Conservation (phyloP, 179 eudicot genomes). For the Corrigiola litoralis region DNA sequence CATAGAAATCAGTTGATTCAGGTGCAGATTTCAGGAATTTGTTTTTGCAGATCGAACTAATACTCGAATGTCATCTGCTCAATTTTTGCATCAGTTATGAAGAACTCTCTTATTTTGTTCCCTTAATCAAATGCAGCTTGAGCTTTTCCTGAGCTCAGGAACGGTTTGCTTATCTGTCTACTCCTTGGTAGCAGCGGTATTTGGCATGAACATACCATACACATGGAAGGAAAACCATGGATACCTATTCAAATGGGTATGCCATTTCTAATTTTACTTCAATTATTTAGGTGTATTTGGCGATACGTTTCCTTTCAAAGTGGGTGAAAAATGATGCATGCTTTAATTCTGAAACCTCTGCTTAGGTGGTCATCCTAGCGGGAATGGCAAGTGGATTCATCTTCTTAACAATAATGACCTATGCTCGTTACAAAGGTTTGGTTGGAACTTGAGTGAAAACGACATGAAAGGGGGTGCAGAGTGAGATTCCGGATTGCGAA, state of each 20-base stretch:
- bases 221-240: constrained; percentile 31
- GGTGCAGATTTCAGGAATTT: no score
- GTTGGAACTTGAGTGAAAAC: no score
- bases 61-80: no score
- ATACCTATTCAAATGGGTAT: constrained; percentile 45
- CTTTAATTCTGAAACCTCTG: background rate
- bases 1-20: no score
- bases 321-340: background rate
- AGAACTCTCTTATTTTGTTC: no score
- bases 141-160: constrained; percentile 44
- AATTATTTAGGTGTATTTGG: no score
- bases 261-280: no score
- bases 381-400: constrained; percentile 43
- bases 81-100: no score
- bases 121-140: constrained; percentile 46
- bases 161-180: constrained; percentile 37
- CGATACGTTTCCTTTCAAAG: no score
- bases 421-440: constrained; percentile 71
- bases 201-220: constrained; percentile 50
- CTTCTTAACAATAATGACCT: constrained; percentile 52
- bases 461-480: no score
- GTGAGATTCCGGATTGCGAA: no score
- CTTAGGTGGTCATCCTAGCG: constrained; percentile 59
- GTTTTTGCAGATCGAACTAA: no score
- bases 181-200: constrained; percentile 40